These are phyloP conservation scores for Amanita rubescens DNA, from an alignment of 768 basidiomycete species.

Conservation along the genomic window DNA sequence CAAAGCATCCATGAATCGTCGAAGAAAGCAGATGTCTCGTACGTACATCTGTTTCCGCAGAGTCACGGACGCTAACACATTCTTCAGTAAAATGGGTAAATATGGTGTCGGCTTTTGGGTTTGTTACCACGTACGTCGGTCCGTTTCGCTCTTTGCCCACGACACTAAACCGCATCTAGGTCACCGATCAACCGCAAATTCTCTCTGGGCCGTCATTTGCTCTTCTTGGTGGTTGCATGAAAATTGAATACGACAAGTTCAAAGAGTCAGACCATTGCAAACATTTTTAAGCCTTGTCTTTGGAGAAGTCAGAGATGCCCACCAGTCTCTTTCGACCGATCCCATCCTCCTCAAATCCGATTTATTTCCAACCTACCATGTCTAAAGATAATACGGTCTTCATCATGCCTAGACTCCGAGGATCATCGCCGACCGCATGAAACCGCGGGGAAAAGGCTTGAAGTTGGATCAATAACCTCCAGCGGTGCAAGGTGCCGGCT, in stretches of 20 bases:
- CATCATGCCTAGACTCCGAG: too few species aligned
- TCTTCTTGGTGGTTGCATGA: conserved; percentile 34
- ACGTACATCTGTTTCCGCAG: conserved; percentile 10
- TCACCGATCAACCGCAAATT: conserved; percentile 44
- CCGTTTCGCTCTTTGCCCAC: background rate
- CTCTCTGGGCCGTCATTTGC: conserved; percentile 32
- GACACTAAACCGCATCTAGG: conserved; percentile 17
- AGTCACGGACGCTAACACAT: background rate
- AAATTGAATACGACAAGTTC: conserved; percentile 20
- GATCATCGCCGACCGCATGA: too few species aligned
- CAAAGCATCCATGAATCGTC: conserved; percentile 37
- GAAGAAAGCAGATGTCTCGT: conserved; percentile 38
- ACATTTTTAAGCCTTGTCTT: conserved; percentile 60
- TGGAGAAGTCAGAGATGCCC: conserved; percentile 63
- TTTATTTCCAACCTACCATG: conserved; percentile 90
- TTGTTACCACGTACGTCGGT: conserved; percentile 36
- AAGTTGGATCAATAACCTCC: too few species aligned
- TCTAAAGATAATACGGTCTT: too few species aligned
- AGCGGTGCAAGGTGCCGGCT: too few species aligned
- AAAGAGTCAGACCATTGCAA: conserved; percentile 25
- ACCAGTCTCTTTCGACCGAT: conserved; percentile 77
- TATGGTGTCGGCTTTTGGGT: conserved; percentile 47
- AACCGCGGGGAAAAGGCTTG: too few species aligned
- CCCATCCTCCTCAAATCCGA: conserved; percentile 91
- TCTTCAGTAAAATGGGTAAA: conserved; percentile 43